Evolutionary conservation across 2,329 filamentous ascomycete species (phyloP), one percentile per base, ranked within the genome.

Genomic region (Exophiala bonariae): DNA sequence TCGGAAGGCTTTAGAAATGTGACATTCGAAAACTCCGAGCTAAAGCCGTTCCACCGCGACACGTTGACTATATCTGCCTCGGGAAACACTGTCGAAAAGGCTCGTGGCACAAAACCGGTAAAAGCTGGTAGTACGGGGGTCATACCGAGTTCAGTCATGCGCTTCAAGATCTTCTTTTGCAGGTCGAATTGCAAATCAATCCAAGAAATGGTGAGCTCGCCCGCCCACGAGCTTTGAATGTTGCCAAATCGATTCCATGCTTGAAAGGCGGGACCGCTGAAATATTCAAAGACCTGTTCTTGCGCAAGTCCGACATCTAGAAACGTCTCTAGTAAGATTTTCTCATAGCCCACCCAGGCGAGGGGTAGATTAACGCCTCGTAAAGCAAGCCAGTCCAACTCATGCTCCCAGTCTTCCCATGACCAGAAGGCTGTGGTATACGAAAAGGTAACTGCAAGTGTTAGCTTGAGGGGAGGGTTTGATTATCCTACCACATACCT

Each of bases 201-300:
- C 73, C 74, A 79, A 20, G 62, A 54, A 19, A 63, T 50, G 3
- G 75, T 71, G 10, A 78, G 54, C 2, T 68, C 60, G 4, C 68
- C 71, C 26, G 67, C 68, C 76, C 75, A 78, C 1, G 72, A 74
- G 6, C 72, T 70, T 52, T 77, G 74, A 14, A 76, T 77, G 52
- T 79, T 79, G 8, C 75, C 76, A 45, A 79, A 74, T n/a, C 73
- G 70, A 52, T 78, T 78, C 75, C 75, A 79, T 9, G 75, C 64
- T 47, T 75, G 73, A 46, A 78, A 78, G 0, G 75, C 74, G 1
- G 76, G 75, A 0, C 75, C 75, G 39, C 69, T 75, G 42, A 79
- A 63, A 58, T 75, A 79, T 1, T 66, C 59, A 1, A 63, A 41
- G 37, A 78, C 75, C 19, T 78, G 73, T 3, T 61, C 55, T 30